Conservation (phyloP, 352 stramenopile species). For the Phytophthora pini region DNA sequence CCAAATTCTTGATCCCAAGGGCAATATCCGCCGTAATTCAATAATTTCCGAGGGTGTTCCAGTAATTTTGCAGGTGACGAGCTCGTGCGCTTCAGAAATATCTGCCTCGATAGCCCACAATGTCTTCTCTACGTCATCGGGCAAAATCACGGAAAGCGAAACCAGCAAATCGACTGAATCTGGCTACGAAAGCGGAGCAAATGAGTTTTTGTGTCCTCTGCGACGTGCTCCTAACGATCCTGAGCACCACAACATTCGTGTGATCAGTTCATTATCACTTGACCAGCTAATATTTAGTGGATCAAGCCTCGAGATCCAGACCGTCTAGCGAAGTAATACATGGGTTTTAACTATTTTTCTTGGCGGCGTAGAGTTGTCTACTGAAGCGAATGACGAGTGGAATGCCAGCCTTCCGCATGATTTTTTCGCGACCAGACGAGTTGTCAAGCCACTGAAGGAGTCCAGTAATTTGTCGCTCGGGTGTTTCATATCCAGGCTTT, state of each 20-base stretch:
- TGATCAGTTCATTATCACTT: constrained; percentile 32
- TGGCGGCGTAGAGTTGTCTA: constrained; percentile 63
- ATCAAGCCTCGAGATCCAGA: constrained; percentile 28
- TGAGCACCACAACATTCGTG: constrained; percentile 21
- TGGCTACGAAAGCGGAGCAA: background rate
- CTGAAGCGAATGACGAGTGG: constrained; percentile 81
- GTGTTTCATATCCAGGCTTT: constrained; percentile 75
- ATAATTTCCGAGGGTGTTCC: constrained; percentile 31
- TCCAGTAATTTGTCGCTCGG: constrained; percentile 70
- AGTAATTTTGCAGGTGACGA: constrained; percentile 44
- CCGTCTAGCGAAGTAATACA: background rate
- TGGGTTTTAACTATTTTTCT: constrained; percentile 9
- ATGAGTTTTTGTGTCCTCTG: constrained; percentile 42
- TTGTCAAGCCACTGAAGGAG: constrained; percentile 85
- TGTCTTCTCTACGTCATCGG: background rate
- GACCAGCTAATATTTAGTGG: constrained; percentile 47
- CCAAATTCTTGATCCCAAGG: constrained; percentile 23
- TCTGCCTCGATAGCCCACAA: background rate
- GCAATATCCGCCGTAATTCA: constrained; percentile 5
- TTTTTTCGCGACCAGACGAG: constrained; percentile 68
- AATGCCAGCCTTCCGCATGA: constrained; percentile 67
- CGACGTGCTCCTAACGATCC: background rate
- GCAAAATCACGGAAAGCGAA: background rate
- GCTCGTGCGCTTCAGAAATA: constrained; percentile 30
- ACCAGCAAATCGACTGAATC: constrained; percentile 1